Evolutionary conservation across 1,284 basidiomycete genomes (phyloP), one percentile per base, ranked within the genome.

Genomic region (Moesziomyces antarcticus): DNA sequence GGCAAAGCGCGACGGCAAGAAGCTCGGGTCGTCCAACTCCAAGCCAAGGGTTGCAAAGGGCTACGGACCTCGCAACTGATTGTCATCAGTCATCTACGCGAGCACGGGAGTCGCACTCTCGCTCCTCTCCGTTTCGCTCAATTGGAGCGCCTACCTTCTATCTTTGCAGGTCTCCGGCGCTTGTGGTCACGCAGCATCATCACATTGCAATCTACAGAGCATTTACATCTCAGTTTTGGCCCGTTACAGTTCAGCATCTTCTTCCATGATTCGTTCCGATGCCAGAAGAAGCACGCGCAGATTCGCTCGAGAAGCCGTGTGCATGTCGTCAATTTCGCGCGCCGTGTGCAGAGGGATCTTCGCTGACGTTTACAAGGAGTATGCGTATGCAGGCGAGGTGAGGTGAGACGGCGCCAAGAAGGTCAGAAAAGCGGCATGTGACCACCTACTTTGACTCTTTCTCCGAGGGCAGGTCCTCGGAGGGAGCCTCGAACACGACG

Each of bases 1-100:
- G 27, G 75, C 77, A 64, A 79, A 84, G 74, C 59, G 71, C 20
- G 75, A 75, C 16, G 82, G 82, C 45, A 84, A 84, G 68, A 83
- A 83, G 78, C 67, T 72, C 42, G 75, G 74, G 37, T 73, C 72
- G 5, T 68, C 67, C 45, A 71, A 69, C 44, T 43, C 52, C 35
- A 74, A 73, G 53, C 70, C 66, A n/a, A 30, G 79, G 18, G 65
- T 65, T 6, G 64, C 77, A 21, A 80, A 79, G 47, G 79, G 79
- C 8, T 80, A 80, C 52, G 67, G 76, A 22, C 64, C 70, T 13
- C 63, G 70, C 54, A 62, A 67, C 37, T 73, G 44, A 63, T 33
- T 51, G 7, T 9, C 24, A 9, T 40, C 37, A 18, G 20, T 22
- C 13, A 18, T 21, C 43, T 11, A 45, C 2, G 21, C 43, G 30